A percentile compares a stretch with the other conserved stretches of the same genome.
These are phyloP conservation scores for Gossypium stocksii DNA, from an alignment of 345 rosid genomes.

Conservation along the genomic window DNA sequence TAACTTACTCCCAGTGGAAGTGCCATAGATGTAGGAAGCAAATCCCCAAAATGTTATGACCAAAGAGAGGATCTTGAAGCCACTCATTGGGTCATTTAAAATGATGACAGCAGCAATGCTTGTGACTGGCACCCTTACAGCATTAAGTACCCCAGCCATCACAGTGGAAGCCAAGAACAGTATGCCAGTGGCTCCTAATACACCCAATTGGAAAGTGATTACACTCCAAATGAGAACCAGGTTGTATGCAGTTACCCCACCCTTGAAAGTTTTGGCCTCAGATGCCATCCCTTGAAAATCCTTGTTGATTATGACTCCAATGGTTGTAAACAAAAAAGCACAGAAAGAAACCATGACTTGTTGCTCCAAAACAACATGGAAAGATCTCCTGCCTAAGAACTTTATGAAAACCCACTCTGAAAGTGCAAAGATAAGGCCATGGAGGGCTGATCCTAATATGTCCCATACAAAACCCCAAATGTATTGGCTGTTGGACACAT, in stretches of 20 bases:
- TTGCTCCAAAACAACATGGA: slow-evolving; percentile 84
- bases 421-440: slow-evolving; percentile 80
- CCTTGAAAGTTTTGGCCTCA: slow-evolving; percentile 49
- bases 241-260: slow-evolving; percentile 43
- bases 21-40: slow-evolving; percentile 68
- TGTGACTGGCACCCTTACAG: slow-evolving; percentile 77
- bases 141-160: slow-evolving; percentile 79
- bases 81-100: slow-evolving; percentile 82
- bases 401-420: slow-evolving; percentile 72
- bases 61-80: slow-evolving; percentile 79
- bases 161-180: slow-evolving; percentile 73
- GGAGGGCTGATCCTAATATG: slow-evolving; percentile 75
- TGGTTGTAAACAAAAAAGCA: slow-evolving; percentile 63
- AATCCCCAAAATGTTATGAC: slow-evolving; percentile 84
- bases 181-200: slow-evolving; percentile 65
- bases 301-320: slow-evolving; percentile 47
- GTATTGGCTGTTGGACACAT: slow-evolving; percentile 48
- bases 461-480: slow-evolving; percentile 76
- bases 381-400: slow-evolving; percentile 65
- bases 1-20: slow-evolving; percentile 20
- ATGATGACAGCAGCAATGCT: slow-evolving; percentile 71
- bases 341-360: slow-evolving; percentile 71
- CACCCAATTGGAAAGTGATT: slow-evolving; percentile 70
- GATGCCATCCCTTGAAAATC: slow-evolving; percentile 50
- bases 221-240: slow-evolving; percentile 59